A percentile compares a stretch with the other conserved stretches of the same genome.
These are phyloP conservation scores for Rubia peregrina DNA, from an alignment of 305 asterid species.

Conservation along the genomic window DNA sequence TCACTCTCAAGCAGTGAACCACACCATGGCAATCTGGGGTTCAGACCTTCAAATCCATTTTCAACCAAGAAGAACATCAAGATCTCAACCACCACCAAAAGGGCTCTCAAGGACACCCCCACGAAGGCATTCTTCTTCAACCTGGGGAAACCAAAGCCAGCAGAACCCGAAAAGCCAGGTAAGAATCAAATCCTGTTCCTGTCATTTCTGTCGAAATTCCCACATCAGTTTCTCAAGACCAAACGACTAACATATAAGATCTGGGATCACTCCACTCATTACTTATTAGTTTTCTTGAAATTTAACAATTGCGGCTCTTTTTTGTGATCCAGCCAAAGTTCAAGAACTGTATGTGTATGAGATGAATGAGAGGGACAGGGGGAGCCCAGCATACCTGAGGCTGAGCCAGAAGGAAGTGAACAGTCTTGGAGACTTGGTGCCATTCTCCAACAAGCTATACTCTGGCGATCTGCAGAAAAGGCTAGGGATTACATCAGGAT, in stretches of 20 bases:
- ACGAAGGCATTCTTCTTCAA: conserved; percentile 42
- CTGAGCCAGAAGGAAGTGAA: conserved; percentile 44
- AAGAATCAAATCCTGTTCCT: background rate
- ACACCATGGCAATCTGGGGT: conserved; percentile 10
- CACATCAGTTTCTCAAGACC: too few relatives aligned
- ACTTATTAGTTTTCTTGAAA: background rate
- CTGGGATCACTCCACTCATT: too few relatives aligned
- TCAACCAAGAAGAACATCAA: conserved; percentile 16
- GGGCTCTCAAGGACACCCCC: conserved; percentile 16
- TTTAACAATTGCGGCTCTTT: background rate
- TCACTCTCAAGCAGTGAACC: background rate
- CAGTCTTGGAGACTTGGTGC: conserved; percentile 58
- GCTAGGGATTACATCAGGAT: conserved; percentile 50
- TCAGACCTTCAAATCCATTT: conserved; percentile 23
- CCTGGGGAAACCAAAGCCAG: conserved; percentile 22
- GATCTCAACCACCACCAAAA: conserved; percentile 21
- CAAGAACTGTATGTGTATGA: conserved; percentile 55
- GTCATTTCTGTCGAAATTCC: background rate
- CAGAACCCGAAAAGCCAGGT: conserved; percentile 31
- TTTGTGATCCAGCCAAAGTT: conserved; percentile 33
- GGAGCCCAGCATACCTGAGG: conserved; percentile 50
- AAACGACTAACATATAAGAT: too few relatives aligned
- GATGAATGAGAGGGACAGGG: conserved; percentile 51
- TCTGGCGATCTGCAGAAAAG: conserved; percentile 49
- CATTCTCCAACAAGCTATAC: conserved; percentile 65